Evolutionary conservation across 1,284 basidiomycete genomes (phyloP), one percentile per base, ranked within the genome.

Genomic region (Ceratobasidium sp.): DNA sequence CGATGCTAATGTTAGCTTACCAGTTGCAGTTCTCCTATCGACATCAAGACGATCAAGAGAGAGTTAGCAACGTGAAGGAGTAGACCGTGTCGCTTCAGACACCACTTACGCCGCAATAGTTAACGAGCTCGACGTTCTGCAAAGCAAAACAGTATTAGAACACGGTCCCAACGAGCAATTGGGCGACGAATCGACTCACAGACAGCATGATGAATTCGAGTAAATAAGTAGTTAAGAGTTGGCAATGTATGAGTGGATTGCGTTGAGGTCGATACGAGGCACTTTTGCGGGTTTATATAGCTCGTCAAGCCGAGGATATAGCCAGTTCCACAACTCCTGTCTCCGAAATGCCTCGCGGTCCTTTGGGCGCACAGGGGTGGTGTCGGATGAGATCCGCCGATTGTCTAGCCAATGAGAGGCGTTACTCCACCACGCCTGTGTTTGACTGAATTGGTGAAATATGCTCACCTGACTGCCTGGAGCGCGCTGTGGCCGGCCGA

Each of bases 61-160:
- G 25, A 5, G 17, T 53, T 29, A 53, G 20, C 50, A n/a, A n/a
- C 50, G 20, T 53, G 20, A 31, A 52, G 15, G 49, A 22, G 20
- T 27, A 13, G 27, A 52, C 20, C 17, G 22, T 5, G 54, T 56
- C 31, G 35, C 35, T 27, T 6, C 38, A 8, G 35, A n/a, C n/a
- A 40, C n/a, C 7, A 40, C 54, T 56, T 40, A 56, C 54, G 27
- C 54, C 54, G 54, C 54, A 56, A 35, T 40, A 40, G 49, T 52
- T 52, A 52, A 52, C 49, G 22, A 56, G 15, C 52, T 56, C 34
- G 54, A 56, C 31, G 35, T 22, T 40, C 54, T 56, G 34, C 13
- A 42, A 40, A 12, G 2, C 34, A 52, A 22, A 17, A 17, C 2
- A 20, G 22, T 42, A 20, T 40, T 56, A 34, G 54, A 38, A 56